Base-by-base conservation (phyloP, 1,139 yeast species). In the Sugiyamaella novakii region DNA sequence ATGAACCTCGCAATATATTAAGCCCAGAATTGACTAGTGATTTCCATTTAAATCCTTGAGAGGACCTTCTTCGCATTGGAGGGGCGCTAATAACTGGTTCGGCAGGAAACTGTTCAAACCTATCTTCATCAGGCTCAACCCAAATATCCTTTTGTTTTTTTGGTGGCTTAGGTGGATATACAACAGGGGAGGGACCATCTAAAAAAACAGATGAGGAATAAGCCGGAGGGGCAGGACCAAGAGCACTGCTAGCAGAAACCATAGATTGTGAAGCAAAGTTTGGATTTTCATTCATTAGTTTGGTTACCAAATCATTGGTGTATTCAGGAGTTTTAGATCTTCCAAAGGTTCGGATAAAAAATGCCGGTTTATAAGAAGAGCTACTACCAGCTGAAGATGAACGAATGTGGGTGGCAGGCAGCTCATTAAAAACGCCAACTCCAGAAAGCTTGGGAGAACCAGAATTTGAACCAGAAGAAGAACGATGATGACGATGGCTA, bases 331-430 rank as follows among this genome's bases (percentile, higher is more conserved):
- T 27, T 30, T 47, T 45, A 8, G 46, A 37, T 17, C 39, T 28
- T 5, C 33, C 37, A 30, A 36, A 38, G 5, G 51, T 47, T 12
- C 51, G 47, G 25, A 47, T 30, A 31, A 41, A 47, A 38, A 47
- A 47, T 8, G 51, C 47, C 10, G 51, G 47, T 12, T 43, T 43
- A 17, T 15, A 30, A 15, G 25, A 19, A n/a, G 25, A 15, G 31
- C 33, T 41, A 12, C 36, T 37, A 10, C 31, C 38, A 12, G 42
- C 19, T 3, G 47, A 36, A 24, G 50, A 34, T 2, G 30, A 22
- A 4, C 33, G 19, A 19, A 17, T 24, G 8, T 24, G 18, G 14
- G 2, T 19, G 25, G 12, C 37, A 17, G 22, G 18, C 8, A 12
- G 19, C 4, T 2, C 8, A n/a, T 18, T 21, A 30, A 15, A 3